Percentiles rank a stretch among this genome's conserved stretches.
Evolutionary conservation across 441 rosid species (phyloP).

Genomic region (Aleurites moluccanus): DNA sequence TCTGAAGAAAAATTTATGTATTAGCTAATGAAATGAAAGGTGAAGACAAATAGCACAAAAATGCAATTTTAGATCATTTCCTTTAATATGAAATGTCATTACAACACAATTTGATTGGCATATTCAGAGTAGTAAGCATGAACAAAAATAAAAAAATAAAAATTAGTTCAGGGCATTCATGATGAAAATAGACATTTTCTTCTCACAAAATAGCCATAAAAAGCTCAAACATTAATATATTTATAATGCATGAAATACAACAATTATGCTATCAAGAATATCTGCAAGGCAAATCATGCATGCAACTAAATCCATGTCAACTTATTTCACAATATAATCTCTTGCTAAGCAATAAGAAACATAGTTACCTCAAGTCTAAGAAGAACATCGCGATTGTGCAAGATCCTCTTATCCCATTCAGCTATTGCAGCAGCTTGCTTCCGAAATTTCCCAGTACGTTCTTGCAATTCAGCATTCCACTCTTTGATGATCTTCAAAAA

Average conservation of each 20-base stretch:
- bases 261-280: background rate
- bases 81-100: background rate
- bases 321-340: conserved; percentile 10
- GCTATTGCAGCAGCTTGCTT: conserved; percentile 95
- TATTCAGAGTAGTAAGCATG: background rate
- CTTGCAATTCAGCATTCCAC: conserved; percentile 93
- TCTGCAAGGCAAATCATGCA: background rate
- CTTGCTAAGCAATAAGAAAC: background rate
- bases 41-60: no score
- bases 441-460: conserved; percentile 84
- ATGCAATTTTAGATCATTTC: background rate
- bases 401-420: conserved; percentile 96
- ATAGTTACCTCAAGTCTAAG: conserved; percentile 80
- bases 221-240: background rate
- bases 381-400: conserved; percentile 95
- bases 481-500: conserved; percentile 80
- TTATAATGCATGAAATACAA: background rate
- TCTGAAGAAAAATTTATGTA: conserved; percentile 41
- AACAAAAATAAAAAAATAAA: background rate
- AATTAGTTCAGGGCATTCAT: background rate
- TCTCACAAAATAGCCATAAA: background rate
- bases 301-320: background rate
- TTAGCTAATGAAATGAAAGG: background rate
- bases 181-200: background rate
- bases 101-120: background rate